These are phyloP conservation scores for Leccinum holopus DNA, from an alignment of 1,284 basidiomycete species.

Conservation along the genomic window DNA sequence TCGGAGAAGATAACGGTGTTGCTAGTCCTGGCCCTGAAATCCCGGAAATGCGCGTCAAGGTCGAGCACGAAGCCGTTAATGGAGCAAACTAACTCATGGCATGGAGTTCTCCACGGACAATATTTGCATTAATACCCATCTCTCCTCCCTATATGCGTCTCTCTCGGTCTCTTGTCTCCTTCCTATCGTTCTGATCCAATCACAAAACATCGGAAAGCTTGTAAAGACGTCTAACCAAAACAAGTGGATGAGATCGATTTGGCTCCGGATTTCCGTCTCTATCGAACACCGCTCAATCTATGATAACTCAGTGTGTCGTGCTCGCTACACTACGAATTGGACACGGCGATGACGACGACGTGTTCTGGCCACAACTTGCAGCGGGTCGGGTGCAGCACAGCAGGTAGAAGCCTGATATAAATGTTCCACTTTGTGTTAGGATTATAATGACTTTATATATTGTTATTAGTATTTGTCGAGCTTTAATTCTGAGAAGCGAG, in stretches of 20 bases:
- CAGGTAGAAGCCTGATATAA: too few species aligned
- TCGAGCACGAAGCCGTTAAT: slow-evolving; percentile 27
- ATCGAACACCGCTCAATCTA: slow-evolving; percentile 9
- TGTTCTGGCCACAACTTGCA: too few species aligned
- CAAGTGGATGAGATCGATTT: slow-evolving; percentile 43
- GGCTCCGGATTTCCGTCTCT: slow-evolving; percentile 37
- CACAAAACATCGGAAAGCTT: slow-evolving; percentile 30
- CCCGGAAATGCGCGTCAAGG: slow-evolving; percentile 26
- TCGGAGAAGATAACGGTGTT: slow-evolving; percentile 28
- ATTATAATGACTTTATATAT: too few species aligned
- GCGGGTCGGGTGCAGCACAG: too few species aligned
- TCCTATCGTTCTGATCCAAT: slow-evolving; percentile 16
- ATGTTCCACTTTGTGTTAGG: too few species aligned
- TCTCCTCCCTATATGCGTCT: slow-evolving; percentile 28
- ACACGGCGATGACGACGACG: too few species aligned
- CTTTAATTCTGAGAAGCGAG: too few species aligned
- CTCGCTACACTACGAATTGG: too few species aligned
- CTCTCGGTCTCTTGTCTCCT: slow-evolving; percentile 18
- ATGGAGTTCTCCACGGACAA: slow-evolving; percentile 23
- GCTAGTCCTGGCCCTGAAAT: slow-evolving; percentile 25
- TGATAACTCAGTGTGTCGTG: too few species aligned
- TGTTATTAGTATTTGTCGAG: too few species aligned
- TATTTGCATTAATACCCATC: slow-evolving; percentile 34
- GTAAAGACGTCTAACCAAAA: slow-evolving; percentile 33
- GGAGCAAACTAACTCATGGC: slow-evolving; percentile 23